These are phyloP conservation scores for Caryopteris hybrid DNA, from an alignment of 305 asterid genomes.

Conservation along the genomic window DNA sequence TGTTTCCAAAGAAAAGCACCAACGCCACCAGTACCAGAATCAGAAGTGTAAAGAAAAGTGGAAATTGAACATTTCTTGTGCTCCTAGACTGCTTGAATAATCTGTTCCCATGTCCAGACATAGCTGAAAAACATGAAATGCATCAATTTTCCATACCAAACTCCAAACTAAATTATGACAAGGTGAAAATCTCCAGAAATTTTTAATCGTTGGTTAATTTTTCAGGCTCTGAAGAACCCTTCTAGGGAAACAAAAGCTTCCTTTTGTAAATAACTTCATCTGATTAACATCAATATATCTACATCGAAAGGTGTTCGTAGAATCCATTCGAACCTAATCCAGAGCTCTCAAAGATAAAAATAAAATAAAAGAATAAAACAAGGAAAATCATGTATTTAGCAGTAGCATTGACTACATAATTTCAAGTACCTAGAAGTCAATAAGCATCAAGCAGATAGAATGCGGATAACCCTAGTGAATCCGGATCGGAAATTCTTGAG, in stretches of 20 bases:
- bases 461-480: slow-evolving; percentile 16
- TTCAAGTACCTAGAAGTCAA: slow-evolving; percentile 28
- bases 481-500: slow-evolving; percentile 17
- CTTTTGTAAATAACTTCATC: background rate
- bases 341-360: too few relatives aligned
- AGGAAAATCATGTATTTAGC: background rate
- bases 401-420: background rate
- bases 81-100: slow-evolving; percentile 40
- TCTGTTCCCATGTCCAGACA: slow-evolving; percentile 46
- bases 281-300: background rate
- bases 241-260: background rate
- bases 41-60: slow-evolving; percentile 35
- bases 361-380: too few relatives aligned
- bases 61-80: slow-evolving; percentile 28
- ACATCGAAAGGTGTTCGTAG: background rate
- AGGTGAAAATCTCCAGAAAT: background rate
- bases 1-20: slow-evolving; percentile 38
- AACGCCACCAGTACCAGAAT: slow-evolving; percentile 34
- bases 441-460: slow-evolving; percentile 9
- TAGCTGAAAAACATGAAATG: slow-evolving; percentile 34
- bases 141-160: slow-evolving; percentile 2
- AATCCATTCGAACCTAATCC: background rate
- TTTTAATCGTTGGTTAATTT: background rate
- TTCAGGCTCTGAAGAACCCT: background rate
- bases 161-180: background rate